These are phyloP conservation scores for Paraurostyla sp. DNA, from an alignment of 73 alveolate species.

Conservation along the genomic window DNA sequence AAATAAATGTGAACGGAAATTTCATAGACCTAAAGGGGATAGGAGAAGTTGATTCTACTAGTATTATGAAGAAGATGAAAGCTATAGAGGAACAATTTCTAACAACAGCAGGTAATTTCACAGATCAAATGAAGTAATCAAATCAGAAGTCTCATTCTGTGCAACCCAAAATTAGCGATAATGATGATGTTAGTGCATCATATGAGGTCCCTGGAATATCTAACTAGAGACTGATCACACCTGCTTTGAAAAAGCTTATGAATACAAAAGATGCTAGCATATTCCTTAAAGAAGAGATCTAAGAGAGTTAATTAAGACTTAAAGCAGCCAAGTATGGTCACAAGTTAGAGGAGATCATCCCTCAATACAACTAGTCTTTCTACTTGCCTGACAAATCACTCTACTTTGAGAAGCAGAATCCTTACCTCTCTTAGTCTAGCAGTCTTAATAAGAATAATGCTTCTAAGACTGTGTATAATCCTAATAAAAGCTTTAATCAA, in stretches of 20 bases:
- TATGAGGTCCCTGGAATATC: background rate
- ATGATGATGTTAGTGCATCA: slow-evolving; percentile 18
- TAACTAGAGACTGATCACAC: slow-evolving; percentile 63
- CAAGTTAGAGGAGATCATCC: slow-evolving; percentile 40
- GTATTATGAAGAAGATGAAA: slow-evolving; percentile 50
- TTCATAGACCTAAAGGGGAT: slow-evolving; percentile 18
- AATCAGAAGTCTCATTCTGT: background rate
- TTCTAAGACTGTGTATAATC: slow-evolving; percentile 6
- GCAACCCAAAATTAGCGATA: background rate
- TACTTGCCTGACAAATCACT: slow-evolving; percentile 66
- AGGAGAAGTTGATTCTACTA: slow-evolving; percentile 50
- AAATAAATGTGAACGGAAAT: background rate
- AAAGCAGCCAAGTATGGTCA: slow-evolving; percentile 76
- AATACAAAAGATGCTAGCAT: slow-evolving; percentile 53
- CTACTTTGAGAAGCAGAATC: slow-evolving; percentile 23
- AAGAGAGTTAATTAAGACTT: slow-evolving; percentile 42
- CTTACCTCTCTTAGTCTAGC: background rate
- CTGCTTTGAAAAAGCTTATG: slow-evolving; percentile 58
- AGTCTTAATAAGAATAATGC: slow-evolving; percentile 2
- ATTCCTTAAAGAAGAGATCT: slow-evolving; percentile 60
- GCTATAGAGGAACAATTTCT: slow-evolving; percentile 36
- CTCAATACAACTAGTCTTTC: slow-evolving; percentile 38
- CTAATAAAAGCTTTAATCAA: background rate
- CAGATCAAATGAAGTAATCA: background rate
- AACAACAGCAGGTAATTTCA: slow-evolving; percentile 33